Base-by-base conservation (phyloP, 202 grass and related monocot genomes). In the Carex arenaria region DNA sequence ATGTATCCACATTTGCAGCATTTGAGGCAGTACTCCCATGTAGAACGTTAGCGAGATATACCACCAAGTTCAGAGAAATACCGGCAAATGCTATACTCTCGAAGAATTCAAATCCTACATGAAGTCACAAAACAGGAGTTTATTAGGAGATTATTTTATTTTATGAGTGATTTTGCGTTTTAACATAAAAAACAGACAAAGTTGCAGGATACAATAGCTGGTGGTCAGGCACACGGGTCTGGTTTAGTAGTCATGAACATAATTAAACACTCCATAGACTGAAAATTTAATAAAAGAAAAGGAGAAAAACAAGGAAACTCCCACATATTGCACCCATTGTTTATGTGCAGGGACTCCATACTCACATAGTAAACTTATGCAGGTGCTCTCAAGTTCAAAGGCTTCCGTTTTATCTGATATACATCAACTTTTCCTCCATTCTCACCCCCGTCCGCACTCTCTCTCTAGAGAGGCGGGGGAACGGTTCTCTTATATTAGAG, bases 11-110 rank as follows among this genome's bases (percentile, higher is more conserved):
- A 56, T 89, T 98, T 52, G 89, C 89, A 0, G 95, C 95, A 67
- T 87, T 98, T 51, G 95, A 93, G 23, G 95, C 88, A 0, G 87
- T 95, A 66, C 78, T 88, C 30, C 95, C 91, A 80, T 98, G 95
- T 72, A 98, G 93, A 69, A 98, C 93, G 4, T 56, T 89, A 18
- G 87, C 89, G 10, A 98, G 93, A 90, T 95, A 98, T 0, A 98
- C 78, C 28, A 98, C 91, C 78, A 98, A 79, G 83, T 95, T 98
- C 32, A 95, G 85, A 7, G 92, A 83, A 79, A 98, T 82, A n/a
- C 93, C 93, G 54, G 90, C 42, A 52, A 87, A 98, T 61, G 95
- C 89, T 80, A 92, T 89, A 84, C 93, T 95, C 80, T 98, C 93
- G 65, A 98, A 80, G 89, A 93, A 98, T 62, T 94, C 85, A 82